These are phyloP conservation scores for Tulasnella sp. DNA, from an alignment of 768 basidiomycete genomes.

Conservation along the genomic window DNA sequence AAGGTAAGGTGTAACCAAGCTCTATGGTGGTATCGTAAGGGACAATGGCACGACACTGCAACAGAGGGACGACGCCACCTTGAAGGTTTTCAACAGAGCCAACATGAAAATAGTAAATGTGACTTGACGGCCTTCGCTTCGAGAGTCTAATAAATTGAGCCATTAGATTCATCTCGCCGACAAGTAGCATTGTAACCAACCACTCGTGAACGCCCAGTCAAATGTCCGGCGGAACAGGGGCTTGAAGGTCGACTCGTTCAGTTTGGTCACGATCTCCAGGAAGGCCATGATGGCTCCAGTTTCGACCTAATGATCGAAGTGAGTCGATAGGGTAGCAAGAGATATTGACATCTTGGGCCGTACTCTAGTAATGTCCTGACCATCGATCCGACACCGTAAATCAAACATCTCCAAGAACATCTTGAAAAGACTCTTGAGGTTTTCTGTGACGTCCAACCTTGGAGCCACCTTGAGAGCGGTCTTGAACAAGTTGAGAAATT, in stretches of 20 bases:
- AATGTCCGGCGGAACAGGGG: constrained; percentile 84
- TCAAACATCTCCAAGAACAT: constrained; percentile 73
- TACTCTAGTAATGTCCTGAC: constrained; percentile 8
- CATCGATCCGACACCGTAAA: constrained; percentile 29
- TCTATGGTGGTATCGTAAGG: constrained; percentile 31
- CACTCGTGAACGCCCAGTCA: constrained; percentile 83
- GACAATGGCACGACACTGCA: background rate
- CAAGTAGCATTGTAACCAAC: background rate
- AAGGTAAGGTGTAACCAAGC: constrained; percentile 86
- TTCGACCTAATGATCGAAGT: constrained; percentile 20
- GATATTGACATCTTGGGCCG: background rate
- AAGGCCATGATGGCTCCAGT: constrained; percentile 53
- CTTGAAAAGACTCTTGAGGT: constrained; percentile 58
- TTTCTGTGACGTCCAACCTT: constrained; percentile 50
- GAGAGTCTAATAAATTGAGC: background rate
- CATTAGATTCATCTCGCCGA: background rate
- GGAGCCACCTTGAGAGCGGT: constrained; percentile 52
- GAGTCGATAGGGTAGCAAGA: background rate
- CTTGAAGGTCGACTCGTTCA: constrained; percentile 84
- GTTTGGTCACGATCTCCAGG: constrained; percentile 78
- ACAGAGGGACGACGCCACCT: constrained; percentile 38
- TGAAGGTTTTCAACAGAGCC: constrained; percentile 75
- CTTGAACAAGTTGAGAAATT: constrained; percentile 61
- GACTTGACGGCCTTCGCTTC: constrained; percentile 38
- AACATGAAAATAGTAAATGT: constrained; percentile 68